Evolutionary conservation across 257 asterid species (phyloP).

Genomic region (Solanum pennellii): DNA sequence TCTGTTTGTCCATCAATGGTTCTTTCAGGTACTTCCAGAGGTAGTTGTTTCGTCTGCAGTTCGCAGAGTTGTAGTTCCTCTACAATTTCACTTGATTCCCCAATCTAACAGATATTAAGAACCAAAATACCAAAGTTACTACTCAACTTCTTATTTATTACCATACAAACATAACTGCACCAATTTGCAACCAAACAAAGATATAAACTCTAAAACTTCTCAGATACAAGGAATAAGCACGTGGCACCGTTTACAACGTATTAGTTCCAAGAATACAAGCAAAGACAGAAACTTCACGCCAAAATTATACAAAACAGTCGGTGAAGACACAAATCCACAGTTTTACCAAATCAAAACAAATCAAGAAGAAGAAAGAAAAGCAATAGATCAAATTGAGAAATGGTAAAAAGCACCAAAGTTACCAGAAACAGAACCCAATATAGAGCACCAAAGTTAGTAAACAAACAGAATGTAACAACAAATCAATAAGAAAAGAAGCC

Average conservation of each 20-base stretch:
- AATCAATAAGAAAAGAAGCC: neutral
- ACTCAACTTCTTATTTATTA: neutral
- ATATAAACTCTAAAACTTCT: neutral
- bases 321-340: neutral
- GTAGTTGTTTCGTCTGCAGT: conserved; percentile 10
- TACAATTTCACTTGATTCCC: conserved; percentile 57
- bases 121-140: neutral
- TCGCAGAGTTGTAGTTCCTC: conserved; percentile 32
- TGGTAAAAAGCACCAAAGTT: neutral
- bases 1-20: conserved; percentile 22
- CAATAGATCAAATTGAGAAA: neutral
- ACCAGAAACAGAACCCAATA: neutral
- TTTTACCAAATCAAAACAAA: neutral
- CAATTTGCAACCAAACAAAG: neutral
- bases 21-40: conserved; percentile 29
- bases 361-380: neutral
- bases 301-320: neutral
- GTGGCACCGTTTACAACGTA: neutral
- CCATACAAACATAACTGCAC: neutral
- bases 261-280: neutral
- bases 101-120: conserved; percentile 28
- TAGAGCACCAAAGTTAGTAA: conserved; percentile 14
- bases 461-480: neutral
- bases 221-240: neutral
- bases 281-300: neutral